A percentile compares a stretch with the other conserved stretches of the same genome.
phyloP scores from a whole-genome alignment of 2,329 filamentous ascomycete genomes.

The Trichoderma lentiforme region DNA sequence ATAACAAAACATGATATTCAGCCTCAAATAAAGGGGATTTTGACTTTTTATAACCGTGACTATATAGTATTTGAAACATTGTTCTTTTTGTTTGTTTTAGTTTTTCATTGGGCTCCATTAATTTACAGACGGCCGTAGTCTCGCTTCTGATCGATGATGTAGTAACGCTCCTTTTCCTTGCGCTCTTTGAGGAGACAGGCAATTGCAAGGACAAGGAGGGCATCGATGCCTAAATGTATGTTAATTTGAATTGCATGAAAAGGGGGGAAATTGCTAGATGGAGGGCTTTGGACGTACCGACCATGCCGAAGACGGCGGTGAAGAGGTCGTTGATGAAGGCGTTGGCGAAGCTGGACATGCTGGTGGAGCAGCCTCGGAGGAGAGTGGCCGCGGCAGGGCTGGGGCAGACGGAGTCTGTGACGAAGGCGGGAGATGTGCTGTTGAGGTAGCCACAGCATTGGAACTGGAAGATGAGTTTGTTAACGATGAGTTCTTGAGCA shows the following conservation, averaged over 20 bases:
- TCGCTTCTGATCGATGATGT: slow-evolving; percentile 77
- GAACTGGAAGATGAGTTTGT: slow-evolving; percentile 51
- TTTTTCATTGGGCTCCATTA: background rate
- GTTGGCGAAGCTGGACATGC: slow-evolving; percentile 67
- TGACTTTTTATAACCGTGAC: background rate
- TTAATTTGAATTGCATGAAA: background rate
- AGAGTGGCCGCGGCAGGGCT: slow-evolving; percentile 68
- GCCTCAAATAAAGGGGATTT: background rate
- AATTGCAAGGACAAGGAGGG: slow-evolving; percentile 64
- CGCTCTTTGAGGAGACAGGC: slow-evolving; percentile 77
- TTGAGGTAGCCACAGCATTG: slow-evolving; percentile 78
- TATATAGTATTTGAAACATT: background rate
- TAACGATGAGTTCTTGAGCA: background rate
- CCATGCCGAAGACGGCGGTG: slow-evolving; percentile 75
- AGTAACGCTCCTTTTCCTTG: slow-evolving; percentile 74
- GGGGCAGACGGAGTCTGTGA: slow-evolving; percentile 64
- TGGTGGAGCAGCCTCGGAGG: slow-evolving; percentile 64
- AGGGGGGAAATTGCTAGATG: background rate
- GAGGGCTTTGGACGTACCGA: slow-evolving; percentile 46
- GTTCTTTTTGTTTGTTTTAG: background rate
- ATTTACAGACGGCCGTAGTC: slow-evolving; percentile 49
- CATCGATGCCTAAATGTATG: slow-evolving; percentile 52
- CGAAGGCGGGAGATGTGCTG: slow-evolving; percentile 67
- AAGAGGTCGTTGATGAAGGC: slow-evolving; percentile 72
- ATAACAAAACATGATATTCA: slow-evolving; percentile 5